A percentile compares a stretch with the other conserved stretches of the same genome.
phyloP scores from a whole-genome alignment of 371 early-diverging fungal species.

The Amoeboradix gromovi region DNA sequence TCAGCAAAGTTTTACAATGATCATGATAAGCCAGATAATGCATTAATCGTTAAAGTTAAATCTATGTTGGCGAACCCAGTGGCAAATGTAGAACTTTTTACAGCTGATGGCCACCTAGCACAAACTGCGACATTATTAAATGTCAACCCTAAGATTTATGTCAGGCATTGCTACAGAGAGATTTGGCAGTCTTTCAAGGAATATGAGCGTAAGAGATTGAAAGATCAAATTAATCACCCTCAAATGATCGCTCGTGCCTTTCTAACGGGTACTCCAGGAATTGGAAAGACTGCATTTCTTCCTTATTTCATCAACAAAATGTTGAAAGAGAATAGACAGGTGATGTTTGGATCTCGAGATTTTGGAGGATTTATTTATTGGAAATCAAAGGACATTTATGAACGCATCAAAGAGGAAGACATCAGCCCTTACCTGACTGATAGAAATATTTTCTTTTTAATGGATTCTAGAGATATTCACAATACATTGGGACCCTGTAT shows the following conservation, averaged over 20 bases:
- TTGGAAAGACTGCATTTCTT: not conserved
- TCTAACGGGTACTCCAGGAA: not conserved
- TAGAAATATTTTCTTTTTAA: constrained; percentile 1
- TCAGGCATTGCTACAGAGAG: not conserved
- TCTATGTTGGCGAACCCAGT: not conserved
- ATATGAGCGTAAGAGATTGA: not conserved
- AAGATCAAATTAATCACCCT: not conserved
- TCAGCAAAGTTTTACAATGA: not conserved
- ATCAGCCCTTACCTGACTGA: not conserved
- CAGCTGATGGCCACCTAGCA: not conserved
- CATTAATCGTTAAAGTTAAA: not conserved
- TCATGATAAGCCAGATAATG: not conserved
- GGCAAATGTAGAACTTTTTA: not conserved
- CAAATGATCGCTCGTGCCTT: not conserved
- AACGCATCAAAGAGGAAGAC: not conserved
- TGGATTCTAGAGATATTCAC: not conserved
- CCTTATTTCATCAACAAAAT: not conserved
- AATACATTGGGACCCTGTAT: constrained; percentile 2
- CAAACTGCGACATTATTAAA: not conserved
- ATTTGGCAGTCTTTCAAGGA: constrained; percentile 1
- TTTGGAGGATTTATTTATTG: not conserved
- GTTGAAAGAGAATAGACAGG: not conserved
- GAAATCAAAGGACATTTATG: not conserved
- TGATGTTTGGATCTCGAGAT: not conserved
- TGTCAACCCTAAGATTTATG: not conserved